Percentiles rank a stretch among this genome's conserved stretches.
Conservation (phyloP, 208 protist species). For the Acanthamoeba triangularis region DNA sequence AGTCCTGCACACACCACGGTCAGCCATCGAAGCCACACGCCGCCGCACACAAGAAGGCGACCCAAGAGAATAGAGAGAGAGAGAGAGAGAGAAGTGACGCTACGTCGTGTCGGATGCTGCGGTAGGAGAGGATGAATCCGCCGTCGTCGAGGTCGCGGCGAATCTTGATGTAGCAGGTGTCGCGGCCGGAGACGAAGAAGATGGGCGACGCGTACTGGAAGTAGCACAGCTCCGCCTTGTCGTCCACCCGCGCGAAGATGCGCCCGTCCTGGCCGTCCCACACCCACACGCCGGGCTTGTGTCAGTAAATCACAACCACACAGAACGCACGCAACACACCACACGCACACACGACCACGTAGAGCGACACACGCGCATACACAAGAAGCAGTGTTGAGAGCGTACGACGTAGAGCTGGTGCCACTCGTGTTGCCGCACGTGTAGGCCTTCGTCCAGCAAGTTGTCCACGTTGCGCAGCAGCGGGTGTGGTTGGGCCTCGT, state of each 20-base stretch:
- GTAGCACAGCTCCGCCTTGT: slow-evolving; percentile 21
- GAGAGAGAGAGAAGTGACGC: too few species aligned
- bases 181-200: slow-evolving; percentile 48
- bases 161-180: slow-evolving; percentile 48
- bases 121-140: slow-evolving; percentile 57
- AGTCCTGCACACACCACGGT: background rate
- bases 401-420: slow-evolving; percentile 46
- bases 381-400: background rate
- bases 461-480: slow-evolving; percentile 10
- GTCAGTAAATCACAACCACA: too few species aligned
- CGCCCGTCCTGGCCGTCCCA: background rate
- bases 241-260: slow-evolving; percentile 30
- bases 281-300: background rate
- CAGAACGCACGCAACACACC: too few species aligned
- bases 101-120: background rate
- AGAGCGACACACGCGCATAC: too few species aligned
- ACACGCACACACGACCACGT: too few species aligned
- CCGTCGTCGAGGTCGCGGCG: background rate
- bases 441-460: background rate
- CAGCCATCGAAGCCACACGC: background rate
- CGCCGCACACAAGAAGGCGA: too few species aligned
- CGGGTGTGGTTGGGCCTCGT: background rate
- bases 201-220: slow-evolving; percentile 70
- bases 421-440: slow-evolving; percentile 27
- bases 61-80: too few species aligned